phyloP scores from a whole-genome alignment of 2,329 filamentous ascomycete species.

The Trichoderma sp. region DNA sequence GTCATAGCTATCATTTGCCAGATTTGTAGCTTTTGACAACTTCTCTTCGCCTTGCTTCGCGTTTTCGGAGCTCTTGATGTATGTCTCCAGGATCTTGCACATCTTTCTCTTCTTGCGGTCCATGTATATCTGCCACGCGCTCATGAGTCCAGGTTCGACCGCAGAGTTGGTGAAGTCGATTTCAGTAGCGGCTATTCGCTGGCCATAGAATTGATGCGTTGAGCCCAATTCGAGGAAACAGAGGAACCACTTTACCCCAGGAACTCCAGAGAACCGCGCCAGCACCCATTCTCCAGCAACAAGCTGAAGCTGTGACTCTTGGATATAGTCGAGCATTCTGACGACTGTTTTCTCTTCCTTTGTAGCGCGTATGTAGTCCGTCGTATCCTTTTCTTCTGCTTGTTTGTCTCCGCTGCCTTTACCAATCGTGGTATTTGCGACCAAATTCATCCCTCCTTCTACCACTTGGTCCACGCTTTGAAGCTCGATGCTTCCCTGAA shows the following conservation, averaged over 20 bases:
- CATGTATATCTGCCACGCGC: conserved; percentile 20
- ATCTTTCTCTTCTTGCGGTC: conserved; percentile 11
- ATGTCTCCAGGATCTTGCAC: background rate
- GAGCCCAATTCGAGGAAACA: conserved; percentile 15
- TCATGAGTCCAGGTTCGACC: conserved; percentile 1
- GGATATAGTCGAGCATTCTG: conserved; percentile 17
- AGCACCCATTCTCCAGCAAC: conserved; percentile 20
- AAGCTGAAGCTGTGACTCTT: background rate
- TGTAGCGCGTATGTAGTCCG: background rate
- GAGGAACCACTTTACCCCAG: conserved; percentile 14
- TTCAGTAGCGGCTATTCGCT: conserved; percentile 1
- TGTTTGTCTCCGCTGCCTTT: background rate
- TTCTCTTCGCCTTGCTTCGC: background rate
- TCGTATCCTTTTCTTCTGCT: background rate
- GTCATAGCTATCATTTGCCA: background rate
- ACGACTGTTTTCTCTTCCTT: conserved; percentile 3
- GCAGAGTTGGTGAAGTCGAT: conserved; percentile 12
- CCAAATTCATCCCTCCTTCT: background rate
- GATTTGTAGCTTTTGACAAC: background rate
- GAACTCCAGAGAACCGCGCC: conserved; percentile 11
- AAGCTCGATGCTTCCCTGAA: background rate
- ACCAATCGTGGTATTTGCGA: background rate
- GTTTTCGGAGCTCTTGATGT: background rate
- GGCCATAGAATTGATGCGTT: conserved; percentile 13
- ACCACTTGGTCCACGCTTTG: background rate